Evolutionary conservation across 441 rosid species (phyloP).

Genomic region (Jatropha podagrica): DNA sequence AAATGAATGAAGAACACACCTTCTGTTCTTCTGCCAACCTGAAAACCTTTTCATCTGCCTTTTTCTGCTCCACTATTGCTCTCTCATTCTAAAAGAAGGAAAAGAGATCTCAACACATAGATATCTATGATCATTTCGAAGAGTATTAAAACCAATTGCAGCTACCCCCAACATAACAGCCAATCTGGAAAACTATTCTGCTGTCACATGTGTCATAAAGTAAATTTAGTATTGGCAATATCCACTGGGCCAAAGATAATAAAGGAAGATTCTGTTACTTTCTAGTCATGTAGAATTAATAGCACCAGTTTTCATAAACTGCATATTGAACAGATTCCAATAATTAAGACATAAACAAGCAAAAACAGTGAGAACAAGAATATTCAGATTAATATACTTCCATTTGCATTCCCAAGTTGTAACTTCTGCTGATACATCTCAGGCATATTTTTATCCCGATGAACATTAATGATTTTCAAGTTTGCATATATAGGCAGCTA

Average conservation of each 20-base stretch:
- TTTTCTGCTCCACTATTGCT: conserved; percentile 66
- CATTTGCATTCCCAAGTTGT: background rate
- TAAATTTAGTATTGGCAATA: background rate
- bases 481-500: too few species aligned
- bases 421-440: background rate
- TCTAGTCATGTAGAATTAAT: background rate
- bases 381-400: background rate
- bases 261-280: background rate
- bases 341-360: background rate
- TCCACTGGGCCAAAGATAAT: background rate
- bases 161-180: background rate
- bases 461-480: background rate
- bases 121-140: background rate
- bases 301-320: background rate
- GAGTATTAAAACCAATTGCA: background rate
- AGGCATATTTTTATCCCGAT: background rate
- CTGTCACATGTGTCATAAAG: background rate
- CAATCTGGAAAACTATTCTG: background rate
- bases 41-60: conserved; percentile 47
- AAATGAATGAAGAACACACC: conserved; percentile 28
- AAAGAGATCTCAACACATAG: background rate
- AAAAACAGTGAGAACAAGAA: background rate
- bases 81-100: conserved; percentile 46
- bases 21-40: conserved; percentile 62
- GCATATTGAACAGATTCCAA: background rate